These are phyloP conservation scores for Deakozyma indianensis DNA, from an alignment of 805 yeast genomes.

Conservation along the genomic window DNA sequence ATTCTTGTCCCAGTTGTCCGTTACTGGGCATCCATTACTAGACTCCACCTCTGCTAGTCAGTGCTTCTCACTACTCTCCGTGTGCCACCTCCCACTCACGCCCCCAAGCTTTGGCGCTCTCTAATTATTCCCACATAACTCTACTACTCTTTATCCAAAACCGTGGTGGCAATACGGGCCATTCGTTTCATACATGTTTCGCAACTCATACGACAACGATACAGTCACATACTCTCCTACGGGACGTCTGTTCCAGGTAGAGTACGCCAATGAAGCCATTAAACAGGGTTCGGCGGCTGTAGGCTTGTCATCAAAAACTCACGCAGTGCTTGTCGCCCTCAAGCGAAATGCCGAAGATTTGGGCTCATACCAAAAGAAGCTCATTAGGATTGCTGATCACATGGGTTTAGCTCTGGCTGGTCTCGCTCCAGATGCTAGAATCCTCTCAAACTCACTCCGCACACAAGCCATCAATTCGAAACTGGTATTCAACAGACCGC, in stretches of 20 bases:
- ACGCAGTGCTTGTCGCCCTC: conserved; percentile 85
- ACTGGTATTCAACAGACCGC: conserved; percentile 73
- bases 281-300: conserved; percentile 97
- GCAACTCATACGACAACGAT: conserved; percentile 98
- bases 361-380: conserved; percentile 91
- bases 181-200: too few species aligned
- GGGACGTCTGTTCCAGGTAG: conserved; percentile 79
- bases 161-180: too few species aligned
- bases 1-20: too few species aligned
- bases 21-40: too few species aligned
- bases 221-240: conserved; percentile 96
- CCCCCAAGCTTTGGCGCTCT: too few species aligned
- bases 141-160: too few species aligned
- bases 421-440: conserved; percentile 95
- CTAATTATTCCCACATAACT: too few species aligned
- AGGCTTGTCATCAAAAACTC: conserved; percentile 72
- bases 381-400: conserved; percentile 83
- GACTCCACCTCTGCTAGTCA: too few species aligned
- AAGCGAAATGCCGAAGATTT: conserved; percentile 95
- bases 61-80: too few species aligned
- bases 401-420: conserved; percentile 95
- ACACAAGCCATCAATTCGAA: conserved; percentile 83
- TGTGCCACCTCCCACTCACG: too few species aligned
- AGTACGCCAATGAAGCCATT: conserved; percentile 86
- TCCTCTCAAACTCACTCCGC: conserved; percentile 74